These are phyloP conservation scores for Quercus wislizeni DNA, from an alignment of 306 rosid species.

Conservation along the genomic window DNA sequence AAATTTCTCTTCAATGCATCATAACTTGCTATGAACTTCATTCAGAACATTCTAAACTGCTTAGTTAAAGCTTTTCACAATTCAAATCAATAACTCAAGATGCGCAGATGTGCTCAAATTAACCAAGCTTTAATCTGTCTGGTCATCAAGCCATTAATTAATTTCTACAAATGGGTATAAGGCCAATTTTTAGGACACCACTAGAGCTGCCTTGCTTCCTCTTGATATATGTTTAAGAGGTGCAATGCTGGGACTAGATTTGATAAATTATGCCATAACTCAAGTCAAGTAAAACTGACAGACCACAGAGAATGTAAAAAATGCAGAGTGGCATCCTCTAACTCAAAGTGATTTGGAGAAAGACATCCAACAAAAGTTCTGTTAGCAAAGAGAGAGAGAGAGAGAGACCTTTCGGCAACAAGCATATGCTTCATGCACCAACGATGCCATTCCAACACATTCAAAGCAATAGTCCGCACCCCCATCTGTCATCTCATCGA, in stretches of 20 bases:
- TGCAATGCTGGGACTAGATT: not conserved
- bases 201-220: not conserved
- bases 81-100: not conserved
- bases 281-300: not conserved
- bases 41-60: too few relatives aligned
- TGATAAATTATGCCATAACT: not conserved
- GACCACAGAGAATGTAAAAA: not conserved
- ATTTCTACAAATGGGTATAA: not conserved
- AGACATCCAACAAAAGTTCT: not conserved
- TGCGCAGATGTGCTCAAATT: not conserved
- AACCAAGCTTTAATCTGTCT: not conserved
- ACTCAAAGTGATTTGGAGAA: not conserved
- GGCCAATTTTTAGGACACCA: not conserved
- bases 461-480: slow-evolving; percentile 91
- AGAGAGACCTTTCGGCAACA: slow-evolving; percentile 66
- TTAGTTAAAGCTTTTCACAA: not conserved
- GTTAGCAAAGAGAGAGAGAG: not conserved
- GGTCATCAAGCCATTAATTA: not conserved
- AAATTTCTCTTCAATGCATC: not conserved
- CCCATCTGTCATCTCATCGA: slow-evolving; percentile 59
- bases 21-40: too few relatives aligned
- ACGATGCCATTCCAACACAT: slow-evolving; percentile 70
- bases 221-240: not conserved
- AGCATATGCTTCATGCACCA: slow-evolving; percentile 80
- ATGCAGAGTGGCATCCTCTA: not conserved